These are phyloP conservation scores for Phialocephala subalpina DNA, from an alignment of 2,329 filamentous ascomycete genomes.

Conservation along the genomic window DNA sequence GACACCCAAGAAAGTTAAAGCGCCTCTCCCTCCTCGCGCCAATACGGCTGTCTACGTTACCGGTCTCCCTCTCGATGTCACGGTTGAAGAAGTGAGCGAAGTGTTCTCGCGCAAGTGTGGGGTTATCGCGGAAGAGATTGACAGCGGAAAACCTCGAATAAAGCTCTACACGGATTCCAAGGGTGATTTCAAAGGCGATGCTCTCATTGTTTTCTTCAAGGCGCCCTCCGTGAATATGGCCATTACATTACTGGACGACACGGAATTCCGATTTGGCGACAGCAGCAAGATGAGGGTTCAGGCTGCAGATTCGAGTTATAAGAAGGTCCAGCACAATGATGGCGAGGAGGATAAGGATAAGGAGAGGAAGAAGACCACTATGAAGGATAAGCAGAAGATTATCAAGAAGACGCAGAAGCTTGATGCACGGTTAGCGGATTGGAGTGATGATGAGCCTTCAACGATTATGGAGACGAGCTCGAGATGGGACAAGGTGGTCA, in stretches of 20 bases:
- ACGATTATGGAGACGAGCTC: conserved; percentile 62
- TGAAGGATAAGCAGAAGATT: conserved; percentile 84
- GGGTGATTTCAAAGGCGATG: conserved; percentile 92
- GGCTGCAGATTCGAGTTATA: conserved; percentile 89
- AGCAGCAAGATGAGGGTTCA: conserved; percentile 76
- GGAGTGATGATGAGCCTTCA: conserved; percentile 87
- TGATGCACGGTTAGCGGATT: conserved; percentile 91
- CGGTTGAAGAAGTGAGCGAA: conserved; percentile 80
- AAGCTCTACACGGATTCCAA: conserved; percentile 88
- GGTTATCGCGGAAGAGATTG: conserved; percentile 93
- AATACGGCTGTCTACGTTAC: conserved; percentile 96
- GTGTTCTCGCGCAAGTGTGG: conserved; percentile 86
- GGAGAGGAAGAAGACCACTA: conserved; percentile 57
- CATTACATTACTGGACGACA: conserved; percentile 82
- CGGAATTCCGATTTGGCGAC: conserved; percentile 74
- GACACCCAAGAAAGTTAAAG: conserved; percentile 45
- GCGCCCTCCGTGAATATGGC: conserved; percentile 91
- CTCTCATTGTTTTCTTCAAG: conserved; percentile 92
- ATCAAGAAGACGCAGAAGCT: conserved; percentile 92
- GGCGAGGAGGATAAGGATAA: conserved; percentile 46
- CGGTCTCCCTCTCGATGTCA: conserved; percentile 81
- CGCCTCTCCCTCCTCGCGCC: conserved; percentile 54
- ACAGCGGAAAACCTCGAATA: conserved; percentile 85
- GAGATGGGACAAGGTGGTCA: conserved; percentile 80
- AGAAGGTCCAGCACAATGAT: conserved; percentile 77